Evolutionary conservation across 78 protist genomes (phyloP), one percentile per base, ranked within the genome.

Genomic region (Emiliania huxleyi): DNA sequence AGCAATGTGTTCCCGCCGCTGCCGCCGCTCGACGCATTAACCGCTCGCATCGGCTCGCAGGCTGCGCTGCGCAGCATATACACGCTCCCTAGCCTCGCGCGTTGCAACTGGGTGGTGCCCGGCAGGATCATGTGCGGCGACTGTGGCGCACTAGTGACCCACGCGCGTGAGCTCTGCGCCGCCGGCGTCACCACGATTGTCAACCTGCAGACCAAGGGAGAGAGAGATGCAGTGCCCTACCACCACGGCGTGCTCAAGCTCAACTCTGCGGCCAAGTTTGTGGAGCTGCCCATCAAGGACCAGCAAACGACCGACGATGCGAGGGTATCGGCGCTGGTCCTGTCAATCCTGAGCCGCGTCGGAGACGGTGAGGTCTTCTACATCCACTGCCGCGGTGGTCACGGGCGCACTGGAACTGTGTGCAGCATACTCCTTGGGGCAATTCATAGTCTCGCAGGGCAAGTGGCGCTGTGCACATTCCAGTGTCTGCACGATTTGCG

Each of bases 381-480:
- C 3, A 11, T 85, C 21, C 90, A 85, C 90, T 85, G 90, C 69
- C 40, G 69, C 26, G 90, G 90, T 0, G 90, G 90, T 1, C 90
- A 85, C 43, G 90, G 90, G 2, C 62, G 90, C 42, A 85, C 90
- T 12, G 90, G 90, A 1, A 85, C 90, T 8, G 43, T 85, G 23
- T 26, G 42, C 44, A 1, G 71, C 21, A 6, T 85, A 15, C 23
- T 85, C 21, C 90, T 85, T 0, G 90, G 71, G 15, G 29, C 0
- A 0, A 29, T 38, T 0, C 40, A 85, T 44, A 25, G 71, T n/a
- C 35, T 85, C 21, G 22, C 0, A 25, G 90, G n/a, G 85, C 85
- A 45, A 22, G 1, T 3, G 44, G 85, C 85, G 85, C 11, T 77
- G 35, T 45, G 6, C 23, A 35, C 48, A 1, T 77, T 11, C 33